These are phyloP conservation scores for Trypanosoma platydactyli DNA, from an alignment of 208 protist species.

Conservation along the genomic window DNA sequence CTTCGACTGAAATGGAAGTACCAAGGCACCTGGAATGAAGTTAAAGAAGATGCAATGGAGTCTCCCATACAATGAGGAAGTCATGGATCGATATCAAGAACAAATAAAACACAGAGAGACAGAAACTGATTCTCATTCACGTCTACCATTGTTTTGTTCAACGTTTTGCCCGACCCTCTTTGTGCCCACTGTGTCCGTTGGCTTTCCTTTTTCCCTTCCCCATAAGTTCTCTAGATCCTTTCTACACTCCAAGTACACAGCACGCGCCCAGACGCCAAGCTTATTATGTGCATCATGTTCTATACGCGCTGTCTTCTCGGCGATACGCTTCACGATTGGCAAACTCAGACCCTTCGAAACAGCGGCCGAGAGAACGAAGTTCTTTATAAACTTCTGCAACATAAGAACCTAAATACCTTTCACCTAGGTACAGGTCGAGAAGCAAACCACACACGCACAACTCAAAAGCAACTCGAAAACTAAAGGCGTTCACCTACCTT, in stretches of 20 bases:
- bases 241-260: conserved; percentile 49
- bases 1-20: conserved; percentile 1
- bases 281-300: conserved; percentile 43
- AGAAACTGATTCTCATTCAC: not conserved
- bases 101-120: no score
- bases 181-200: not conserved
- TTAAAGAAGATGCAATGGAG: conserved; percentile 10
- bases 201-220: not conserved
- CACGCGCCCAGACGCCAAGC: conserved; percentile 52
- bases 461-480: not conserved
- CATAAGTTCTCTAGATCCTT: conserved; percentile 39
- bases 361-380: conserved; percentile 13
- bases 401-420: not conserved
- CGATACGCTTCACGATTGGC: conserved; percentile 44
- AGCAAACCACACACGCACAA: not conserved
- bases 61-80: not conserved
- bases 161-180: conserved; percentile 1
- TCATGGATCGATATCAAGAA: no score
- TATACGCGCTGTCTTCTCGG: conserved; percentile 45
- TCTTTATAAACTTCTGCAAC: conserved; percentile 15
- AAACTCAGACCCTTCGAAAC: conserved; percentile 36
- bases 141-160: conserved; percentile 3
- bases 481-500: no score
- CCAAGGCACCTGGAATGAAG: conserved; percentile 10
- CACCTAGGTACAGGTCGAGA: not conserved